Conservation (phyloP, 2,329 filamentous ascomycete genomes). For the Aureobasidium sp. region DNA sequence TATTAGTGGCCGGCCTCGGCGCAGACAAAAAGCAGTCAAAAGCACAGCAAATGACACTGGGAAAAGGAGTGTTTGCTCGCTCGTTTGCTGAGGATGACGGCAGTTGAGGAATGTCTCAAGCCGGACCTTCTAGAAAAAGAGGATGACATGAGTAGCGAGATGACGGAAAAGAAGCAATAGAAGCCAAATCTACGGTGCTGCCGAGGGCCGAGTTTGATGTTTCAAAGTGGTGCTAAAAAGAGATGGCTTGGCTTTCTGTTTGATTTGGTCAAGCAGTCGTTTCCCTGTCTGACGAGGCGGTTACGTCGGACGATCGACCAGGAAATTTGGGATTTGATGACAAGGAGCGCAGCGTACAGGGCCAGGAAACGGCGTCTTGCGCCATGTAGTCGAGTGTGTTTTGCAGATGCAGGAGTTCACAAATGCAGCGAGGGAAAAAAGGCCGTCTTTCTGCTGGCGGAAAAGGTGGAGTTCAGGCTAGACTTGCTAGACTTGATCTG, state of each 20-base stretch:
- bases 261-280: background rate
- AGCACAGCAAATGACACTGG: background rate
- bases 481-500: slow-evolving; percentile 9
- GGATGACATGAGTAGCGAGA: background rate
- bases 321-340: background rate
- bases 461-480: background rate
- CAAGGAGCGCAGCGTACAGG: background rate
- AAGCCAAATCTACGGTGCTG: slow-evolving; percentile 5
- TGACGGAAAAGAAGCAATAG: background rate
- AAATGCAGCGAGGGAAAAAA: background rate
- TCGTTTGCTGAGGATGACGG: background rate
- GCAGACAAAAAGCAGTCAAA: background rate
- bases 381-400: background rate
- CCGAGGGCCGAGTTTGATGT: background rate
- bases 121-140: background rate
- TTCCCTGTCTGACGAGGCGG: background rate
- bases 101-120: background rate
- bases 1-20: background rate
- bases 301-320: background rate
- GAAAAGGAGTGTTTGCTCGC: background rate
- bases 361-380: background rate
- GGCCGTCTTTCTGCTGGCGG: background rate
- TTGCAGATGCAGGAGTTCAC: background rate
- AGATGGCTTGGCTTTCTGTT: slow-evolving; percentile 5
- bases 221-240: slow-evolving; percentile 8